phyloP scores from a whole-genome alignment of 2,329 filamentous ascomycete species.

The Colletotrichum agaves region DNA sequence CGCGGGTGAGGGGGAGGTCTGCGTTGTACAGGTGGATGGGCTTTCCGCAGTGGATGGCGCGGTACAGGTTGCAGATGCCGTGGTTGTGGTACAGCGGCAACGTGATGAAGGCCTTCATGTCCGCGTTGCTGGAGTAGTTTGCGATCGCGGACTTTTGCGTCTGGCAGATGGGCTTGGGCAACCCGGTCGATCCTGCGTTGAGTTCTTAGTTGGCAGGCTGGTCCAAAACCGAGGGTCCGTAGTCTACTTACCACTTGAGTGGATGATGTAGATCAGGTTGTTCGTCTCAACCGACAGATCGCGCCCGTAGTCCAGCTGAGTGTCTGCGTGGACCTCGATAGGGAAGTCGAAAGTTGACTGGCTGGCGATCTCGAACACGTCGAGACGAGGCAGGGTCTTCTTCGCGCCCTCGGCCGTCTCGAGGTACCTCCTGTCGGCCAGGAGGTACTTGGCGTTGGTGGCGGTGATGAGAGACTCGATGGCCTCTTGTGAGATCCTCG shows the following conservation, averaged over 20 bases:
- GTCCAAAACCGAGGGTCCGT: conserved; percentile 31
- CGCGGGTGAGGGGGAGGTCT: conserved; percentile 62
- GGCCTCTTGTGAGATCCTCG: conserved; percentile 47
- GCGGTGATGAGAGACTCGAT: conserved; percentile 44
- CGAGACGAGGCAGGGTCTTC: conserved; percentile 35
- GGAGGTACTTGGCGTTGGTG: conserved; percentile 42
- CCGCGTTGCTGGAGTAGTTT: conserved; percentile 54
- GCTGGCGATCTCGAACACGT: conserved; percentile 43
- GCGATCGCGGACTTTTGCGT: conserved; percentile 62
- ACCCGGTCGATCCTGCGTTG: conserved; percentile 63
- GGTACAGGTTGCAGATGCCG: conserved; percentile 65
- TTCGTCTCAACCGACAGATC: conserved; percentile 42
- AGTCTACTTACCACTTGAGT: conserved; percentile 45
- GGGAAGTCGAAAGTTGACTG: conserved; percentile 45
- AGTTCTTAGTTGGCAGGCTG: not conserved
- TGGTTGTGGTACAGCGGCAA: conserved; percentile 70
- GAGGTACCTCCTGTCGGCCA: conserved; percentile 42
- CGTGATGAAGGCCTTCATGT: conserved; percentile 62
- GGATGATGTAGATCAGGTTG: conserved; percentile 46
- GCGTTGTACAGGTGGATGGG: conserved; percentile 65
- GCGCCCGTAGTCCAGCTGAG: conserved; percentile 46
- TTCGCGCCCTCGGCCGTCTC: conserved; percentile 40
- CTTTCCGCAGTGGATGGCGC: conserved; percentile 62
- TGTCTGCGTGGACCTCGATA: conserved; percentile 45
- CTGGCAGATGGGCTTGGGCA: conserved; percentile 72